Evolutionary conservation across 148 eudicot species (phyloP), one percentile per base, ranked within the genome.

Genomic region (Suaeda aralocaspica): DNA sequence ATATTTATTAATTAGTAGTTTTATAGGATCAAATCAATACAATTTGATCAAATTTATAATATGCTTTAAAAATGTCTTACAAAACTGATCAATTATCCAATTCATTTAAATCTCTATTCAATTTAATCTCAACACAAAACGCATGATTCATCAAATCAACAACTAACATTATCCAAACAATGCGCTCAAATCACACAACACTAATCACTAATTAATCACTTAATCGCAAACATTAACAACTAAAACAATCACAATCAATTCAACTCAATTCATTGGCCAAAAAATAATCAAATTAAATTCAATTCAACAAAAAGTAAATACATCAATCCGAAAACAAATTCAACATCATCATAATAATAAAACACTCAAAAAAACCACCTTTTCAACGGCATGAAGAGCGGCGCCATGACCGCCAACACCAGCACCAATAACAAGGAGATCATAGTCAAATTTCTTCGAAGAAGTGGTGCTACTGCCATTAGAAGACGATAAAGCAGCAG

Each of bases 391-490:
- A 59, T 93, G 98, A 64, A 93, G 92, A 49, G 98, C 98, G 29
- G 98, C 98, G 6, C 98, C 98, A 21, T 93, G 98, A 10, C 98
- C 98, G 18, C 98, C 98, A 41, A 93, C 98, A 1, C 98, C 98
- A 64, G 98, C 98, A 42, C 98, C 98, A 59, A 92, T 88, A 41
- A 92, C 88, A 6, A 92, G 86, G 66, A 92, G 84, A 77, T 92
- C 98, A 50, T 90, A 92, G 74, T 92, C 98, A 39, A 90, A 92
- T 4, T 81, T 82, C 34, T 70, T 74, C 3, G 84, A 73, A 65
- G 85, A 33, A 50, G 79, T 50, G n/a, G n/a, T n/a, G n/a, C n/a
- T n/a, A n/a, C n/a, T n/a, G 11, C 94, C 96, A 51, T 88, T 88
- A 15, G 79, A 68, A 5, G 86, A 70, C 24, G 86, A 70, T 25